phyloP scores from a whole-genome alignment of 495 filamentous ascomycete species.

The Ramalina intermedia region DNA sequence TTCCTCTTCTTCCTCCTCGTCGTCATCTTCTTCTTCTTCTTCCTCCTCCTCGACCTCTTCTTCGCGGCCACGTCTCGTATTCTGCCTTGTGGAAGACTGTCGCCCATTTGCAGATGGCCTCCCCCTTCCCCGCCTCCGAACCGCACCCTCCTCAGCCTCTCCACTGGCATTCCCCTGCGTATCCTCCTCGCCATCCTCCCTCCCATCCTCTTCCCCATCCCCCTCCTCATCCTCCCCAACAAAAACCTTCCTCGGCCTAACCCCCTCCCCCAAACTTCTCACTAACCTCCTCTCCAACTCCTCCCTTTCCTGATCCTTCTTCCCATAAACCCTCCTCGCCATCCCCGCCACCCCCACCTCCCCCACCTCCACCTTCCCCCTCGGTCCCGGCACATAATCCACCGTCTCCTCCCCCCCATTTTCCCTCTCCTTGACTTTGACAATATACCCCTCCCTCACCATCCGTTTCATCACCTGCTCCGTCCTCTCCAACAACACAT shows the following conservation, averaged over 20 bases:
- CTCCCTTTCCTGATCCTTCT: conserved; percentile 14
- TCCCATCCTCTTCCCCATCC: conserved; percentile 3
- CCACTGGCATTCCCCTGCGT: conserved; percentile 2
- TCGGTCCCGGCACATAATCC: conserved; percentile 65
- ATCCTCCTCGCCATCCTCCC: not conserved
- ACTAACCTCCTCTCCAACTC: conserved; percentile 18
- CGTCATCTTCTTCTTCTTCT: conserved; percentile 20
- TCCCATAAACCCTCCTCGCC: conserved; percentile 46
- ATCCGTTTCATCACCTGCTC: conserved; percentile 62
- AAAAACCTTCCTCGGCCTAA: conserved; percentile 19
- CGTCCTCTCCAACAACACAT: conserved; percentile 57
- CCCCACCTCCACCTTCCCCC: conserved; percentile 78
- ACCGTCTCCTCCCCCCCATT: conserved; percentile 56
- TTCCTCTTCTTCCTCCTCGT: conserved; percentile 20
- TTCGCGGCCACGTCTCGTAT: conserved; percentile 6
- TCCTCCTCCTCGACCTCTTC: conserved; percentile 26
- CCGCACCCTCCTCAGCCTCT: not conserved
- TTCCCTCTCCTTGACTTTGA: conserved; percentile 51
- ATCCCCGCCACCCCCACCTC: conserved; percentile 55
- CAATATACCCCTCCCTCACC: conserved; percentile 68
- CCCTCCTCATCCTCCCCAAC: conserved; percentile 22
- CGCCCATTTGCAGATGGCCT: conserved; percentile 9
- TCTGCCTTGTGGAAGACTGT: conserved; percentile 4
- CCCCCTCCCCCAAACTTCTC: conserved; percentile 37
- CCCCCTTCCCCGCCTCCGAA: not conserved